Base-by-base conservation (phyloP, 345 rosid species). In the Eucalyptus shirleyi region DNA sequence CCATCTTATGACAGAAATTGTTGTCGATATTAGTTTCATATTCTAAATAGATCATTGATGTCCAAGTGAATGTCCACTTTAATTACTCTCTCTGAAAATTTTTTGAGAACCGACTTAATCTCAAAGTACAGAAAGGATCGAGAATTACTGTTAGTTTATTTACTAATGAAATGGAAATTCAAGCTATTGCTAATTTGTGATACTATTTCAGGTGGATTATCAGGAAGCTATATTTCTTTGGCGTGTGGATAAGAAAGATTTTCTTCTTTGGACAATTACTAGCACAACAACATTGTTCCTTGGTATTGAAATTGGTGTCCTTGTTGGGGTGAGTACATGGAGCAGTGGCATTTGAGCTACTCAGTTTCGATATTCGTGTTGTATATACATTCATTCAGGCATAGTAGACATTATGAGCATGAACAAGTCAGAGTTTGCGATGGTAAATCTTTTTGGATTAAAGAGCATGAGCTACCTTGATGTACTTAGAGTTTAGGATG, bases 291-390 rank as follows among this genome's bases (percentile, higher is more conserved):
- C 99, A 60, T 93, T 98, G 94, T 96, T 98, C 93, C 94, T 98
- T 4, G 98, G 99, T 82, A 98, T 98, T 88, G 99, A 98, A 95
- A 96, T 98, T 37, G 99, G 99, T 81, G 99, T 97, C 92, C 97
- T 98, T 93, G 92, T 96, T 88, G 99, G 99, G 94, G 99, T 98
- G 92, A 93, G 99, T 91, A 88, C 89, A 34, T 80, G 55, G 18
- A 60, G 65, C 62, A 40, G 55, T 9, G 8, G 83, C 83, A 77
- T 37, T 72, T 19, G 28, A 77, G 83, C 83, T 77, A 77, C 28
- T 37, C 16, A 77, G 24, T 77, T 24, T 37, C 4, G 3, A 77
- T 72, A 72, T 77, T 65, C 9, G 16, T n/a, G 40, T 17, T n/a
- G 40, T 65, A 65, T 32, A 65, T n/a, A n/a, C 77, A n/a, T 65